Evolutionary conservation across 768 basidiomycete genomes (phyloP), one percentile per base, ranked within the genome.

Genomic region (Suillus clintonianus): DNA sequence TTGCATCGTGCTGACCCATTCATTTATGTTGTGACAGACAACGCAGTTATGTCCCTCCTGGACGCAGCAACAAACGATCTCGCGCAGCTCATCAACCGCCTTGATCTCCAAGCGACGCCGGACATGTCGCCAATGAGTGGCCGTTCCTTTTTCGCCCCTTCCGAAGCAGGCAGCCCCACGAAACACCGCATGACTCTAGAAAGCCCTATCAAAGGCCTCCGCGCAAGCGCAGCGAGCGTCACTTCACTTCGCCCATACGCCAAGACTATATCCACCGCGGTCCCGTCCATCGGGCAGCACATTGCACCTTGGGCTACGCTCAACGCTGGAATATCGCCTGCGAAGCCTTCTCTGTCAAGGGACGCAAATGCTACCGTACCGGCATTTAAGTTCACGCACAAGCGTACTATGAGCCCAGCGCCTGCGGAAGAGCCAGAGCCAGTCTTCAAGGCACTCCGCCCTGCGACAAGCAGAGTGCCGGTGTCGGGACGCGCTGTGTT

Each of bases 1-100:
- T 70, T 1, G 65, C 7, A 0, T 57, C 9, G n/a, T 39, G 19
- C 2, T 51, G 19, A 36, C 51, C 11, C 14, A 0, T 61, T 61
- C 22, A 4, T 36, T 55, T 54, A n/a, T 36, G 1, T 56, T 37
- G 22, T 17, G 7, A 36, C 42, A 77, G 69, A 77, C 5, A 64
- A 65, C 84, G 91, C 83, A 64, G 85, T 85, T 15, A 70, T 92
- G 1, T 90, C 87, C 0, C 82, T 91, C 36, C 77, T 93, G n/a
- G 89, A 89, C 65, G 90, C 90, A 0, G 92, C 90, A 0, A 94
- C 92, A 1, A 86, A 91, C 58, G 92, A 94, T 47, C 82, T 94
- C 4, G 92, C 89, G 0, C 85, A 85, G 61, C 78, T 94, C 4
- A 91, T 94, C 72, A 90, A 88, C 65, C 83, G 84, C n/a, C 81